phyloP scores from a whole-genome alignment of 106 monocot genomes.

The Dioscorea zingiberensis region DNA sequence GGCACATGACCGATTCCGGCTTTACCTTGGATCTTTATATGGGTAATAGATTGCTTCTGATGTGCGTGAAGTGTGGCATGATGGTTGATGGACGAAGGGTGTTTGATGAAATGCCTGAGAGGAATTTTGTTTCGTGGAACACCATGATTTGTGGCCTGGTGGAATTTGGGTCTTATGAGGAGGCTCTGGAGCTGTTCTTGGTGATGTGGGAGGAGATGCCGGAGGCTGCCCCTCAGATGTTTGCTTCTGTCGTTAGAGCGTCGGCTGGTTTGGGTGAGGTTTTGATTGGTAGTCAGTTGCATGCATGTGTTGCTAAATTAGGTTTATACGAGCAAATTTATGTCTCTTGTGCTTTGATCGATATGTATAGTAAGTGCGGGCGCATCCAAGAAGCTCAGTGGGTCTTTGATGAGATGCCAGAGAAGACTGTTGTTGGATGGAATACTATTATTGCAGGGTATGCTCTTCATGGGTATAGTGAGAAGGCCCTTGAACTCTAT shows the following conservation, averaged over 20 bases:
- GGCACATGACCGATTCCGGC: constrained; percentile 37
- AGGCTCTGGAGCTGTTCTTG: constrained; percentile 56
- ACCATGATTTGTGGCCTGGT: constrained; percentile 63
- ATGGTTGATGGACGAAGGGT: constrained; percentile 41
- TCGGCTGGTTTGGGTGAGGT: constrained; percentile 27
- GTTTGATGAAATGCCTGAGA: constrained; percentile 68
- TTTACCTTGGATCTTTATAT: constrained; percentile 65
- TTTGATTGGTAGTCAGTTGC: constrained; percentile 49
- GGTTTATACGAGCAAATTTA: constrained; percentile 27
- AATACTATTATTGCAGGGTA: constrained; percentile 76
- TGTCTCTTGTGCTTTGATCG: constrained; percentile 48
- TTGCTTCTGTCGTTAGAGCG: constrained; percentile 44
- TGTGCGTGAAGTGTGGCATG: constrained; percentile 74
- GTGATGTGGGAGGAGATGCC: constrained; percentile 36
- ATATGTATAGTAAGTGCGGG: constrained; percentile 88
- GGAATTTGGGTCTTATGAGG: constrained; percentile 31
- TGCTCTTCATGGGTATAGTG: constrained; percentile 75
- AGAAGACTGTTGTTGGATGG: constrained; percentile 70
- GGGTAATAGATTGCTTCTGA: constrained; percentile 56
- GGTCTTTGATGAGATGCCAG: constrained; percentile 72
- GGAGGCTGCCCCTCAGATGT: constrained; percentile 29
- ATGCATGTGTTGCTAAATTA: constrained; percentile 33
- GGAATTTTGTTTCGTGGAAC: constrained; percentile 52
- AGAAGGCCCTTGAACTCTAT: constrained; percentile 71
- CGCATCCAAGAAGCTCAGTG: constrained; percentile 49